Conservation (phyloP, 495 filamentous ascomycete species). For the Lindgomyces ingoldianus region DNA sequence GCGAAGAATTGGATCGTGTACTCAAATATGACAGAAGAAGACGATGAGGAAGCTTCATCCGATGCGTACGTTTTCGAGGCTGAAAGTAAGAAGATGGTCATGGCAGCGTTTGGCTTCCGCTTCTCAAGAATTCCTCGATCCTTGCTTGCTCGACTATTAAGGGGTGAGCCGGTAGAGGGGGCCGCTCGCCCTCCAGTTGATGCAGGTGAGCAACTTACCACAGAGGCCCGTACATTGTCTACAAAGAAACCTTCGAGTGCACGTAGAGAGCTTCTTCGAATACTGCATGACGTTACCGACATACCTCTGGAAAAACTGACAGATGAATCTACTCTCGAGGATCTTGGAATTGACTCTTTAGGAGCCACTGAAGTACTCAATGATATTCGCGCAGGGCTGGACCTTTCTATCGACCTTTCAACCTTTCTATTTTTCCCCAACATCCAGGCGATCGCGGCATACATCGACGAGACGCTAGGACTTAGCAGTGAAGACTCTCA, state of each 20-base stretch:
- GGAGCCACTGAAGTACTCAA: slow-evolving; percentile 47
- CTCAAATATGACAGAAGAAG: not conserved
- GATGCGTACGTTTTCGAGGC: slow-evolving; percentile 12
- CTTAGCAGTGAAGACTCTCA: not conserved
- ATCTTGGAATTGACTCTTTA: slow-evolving; percentile 51
- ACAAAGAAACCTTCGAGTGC: not conserved
- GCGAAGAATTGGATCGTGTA: not conserved
- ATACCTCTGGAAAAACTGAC: slow-evolving; percentile 36
- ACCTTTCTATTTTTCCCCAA: slow-evolving; percentile 12
- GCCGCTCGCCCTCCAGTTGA: not conserved
- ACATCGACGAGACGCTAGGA: not conserved
- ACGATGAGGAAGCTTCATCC: not conserved
- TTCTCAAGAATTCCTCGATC: not conserved
- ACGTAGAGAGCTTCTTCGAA: not conserved
- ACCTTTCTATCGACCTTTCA: slow-evolving; percentile 15
- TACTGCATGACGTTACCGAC: slow-evolving; percentile 27
- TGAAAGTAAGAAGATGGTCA: not conserved
- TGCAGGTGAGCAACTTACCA: not conserved
- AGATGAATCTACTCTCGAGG: slow-evolving; percentile 32
- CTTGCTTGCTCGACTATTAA: not conserved
- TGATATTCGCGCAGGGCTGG: slow-evolving; percentile 42
- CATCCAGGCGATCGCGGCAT: not conserved
- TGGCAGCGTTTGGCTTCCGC: not conserved
- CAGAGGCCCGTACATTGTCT: not conserved
- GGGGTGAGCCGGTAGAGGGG: not conserved